Base-by-base conservation (phyloP, 257 asterid genomes). In the Paulownia fortunei region DNA sequence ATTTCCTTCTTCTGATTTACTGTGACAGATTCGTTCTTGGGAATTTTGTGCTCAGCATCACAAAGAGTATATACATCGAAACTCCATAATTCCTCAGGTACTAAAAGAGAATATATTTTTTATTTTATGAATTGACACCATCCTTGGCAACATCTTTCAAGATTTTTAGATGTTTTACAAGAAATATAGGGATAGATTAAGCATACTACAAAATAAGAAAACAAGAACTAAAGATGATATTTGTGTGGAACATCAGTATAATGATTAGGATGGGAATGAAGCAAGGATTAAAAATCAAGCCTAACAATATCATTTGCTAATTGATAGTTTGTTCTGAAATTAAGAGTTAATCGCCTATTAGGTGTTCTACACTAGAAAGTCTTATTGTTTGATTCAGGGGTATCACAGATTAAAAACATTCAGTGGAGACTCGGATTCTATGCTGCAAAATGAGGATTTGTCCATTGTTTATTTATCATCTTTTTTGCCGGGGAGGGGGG, bases 41-140 rank as follows among this genome's bases (percentile, higher is more conserved):
- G 88, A 84, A 58, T 84, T 81, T 51, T 84, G 88, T 23, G 76
- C 72, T 70, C 72, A 61, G 36, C 34, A 39, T 55, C 88, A 84
- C 3, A 73, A 78, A n/a, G 82, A 81, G 75, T 59, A 68, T 64
- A 71, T 84, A 5, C 54, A 27, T 34, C 75, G 82, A 79, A 70
- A 18, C 52, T 64, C 65, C 63, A 9, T 74, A 24, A 37, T 56
- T 24, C 81, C 85, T 26, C 88, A 74, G 88, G 88, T 84, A 76
- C 39, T 52, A 16, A 26, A 15, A 10, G 8, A 5, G 51, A 5
- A 61, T 36, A 32, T 16, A 30, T 21, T 34, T 46, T 36, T 7
- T 21, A 13, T 42, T 77, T 8, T 18, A 6, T 41, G 12, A 39
- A 37, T 15, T 18, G 47, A 23, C 21, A 12, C 34, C 18, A 23